Conservation (phyloP, 2,329 filamentous ascomycete species). For the Venturiaceae sp. region DNA sequence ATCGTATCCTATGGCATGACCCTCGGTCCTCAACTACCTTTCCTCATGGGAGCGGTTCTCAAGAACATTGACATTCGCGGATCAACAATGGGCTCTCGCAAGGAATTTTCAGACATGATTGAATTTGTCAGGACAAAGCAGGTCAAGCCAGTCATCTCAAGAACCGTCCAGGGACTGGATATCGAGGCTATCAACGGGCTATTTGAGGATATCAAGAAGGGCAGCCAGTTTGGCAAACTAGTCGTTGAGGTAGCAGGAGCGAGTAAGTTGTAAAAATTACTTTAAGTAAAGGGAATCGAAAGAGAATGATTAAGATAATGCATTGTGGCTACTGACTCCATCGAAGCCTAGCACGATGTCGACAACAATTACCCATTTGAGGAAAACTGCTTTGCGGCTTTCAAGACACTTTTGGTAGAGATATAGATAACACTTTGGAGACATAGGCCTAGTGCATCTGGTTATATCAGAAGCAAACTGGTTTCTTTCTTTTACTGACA, state of each 20-base stretch:
- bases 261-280: constrained; percentile 4
- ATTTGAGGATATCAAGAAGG: constrained; percentile 82
- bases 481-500: too few relatives aligned
- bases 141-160: constrained; percentile 69
- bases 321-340: neutral
- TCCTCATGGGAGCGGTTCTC: constrained; percentile 72
- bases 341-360: too few relatives aligned
- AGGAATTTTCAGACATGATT: constrained; percentile 88
- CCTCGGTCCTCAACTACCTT: constrained; percentile 72
- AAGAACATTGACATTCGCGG: constrained; percentile 82
- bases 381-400: too few relatives aligned
- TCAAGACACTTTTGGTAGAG: neutral
- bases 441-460: too few relatives aligned
- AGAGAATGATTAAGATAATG: neutral
- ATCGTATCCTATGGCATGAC: constrained; percentile 91
- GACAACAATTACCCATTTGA: too few relatives aligned
- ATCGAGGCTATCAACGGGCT: constrained; percentile 69
- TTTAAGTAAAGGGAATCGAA: too few relatives aligned
- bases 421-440: too few relatives aligned
- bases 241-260: constrained; percentile 45
- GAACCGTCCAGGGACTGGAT: constrained; percentile 61
- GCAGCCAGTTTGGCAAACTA: constrained; percentile 84
- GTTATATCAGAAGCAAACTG: too few relatives aligned
- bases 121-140: constrained; percentile 65
- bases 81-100: constrained; percentile 81